Evolutionary conservation across 148 eudicot species (phyloP), one percentile per base, ranked within the genome.

Genomic region (Oxyria digyna): DNA sequence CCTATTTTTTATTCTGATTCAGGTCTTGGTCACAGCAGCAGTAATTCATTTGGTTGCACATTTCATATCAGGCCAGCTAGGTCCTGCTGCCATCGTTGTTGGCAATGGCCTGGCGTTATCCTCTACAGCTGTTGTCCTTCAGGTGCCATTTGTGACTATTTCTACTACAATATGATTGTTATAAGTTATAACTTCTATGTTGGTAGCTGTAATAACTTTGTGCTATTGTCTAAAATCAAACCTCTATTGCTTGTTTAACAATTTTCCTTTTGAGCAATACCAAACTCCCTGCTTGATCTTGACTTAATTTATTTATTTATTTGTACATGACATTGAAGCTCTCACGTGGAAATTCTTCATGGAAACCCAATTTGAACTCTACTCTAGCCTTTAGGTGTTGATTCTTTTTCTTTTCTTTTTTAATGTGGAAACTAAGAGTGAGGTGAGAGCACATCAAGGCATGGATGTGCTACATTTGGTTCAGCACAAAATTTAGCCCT

Each of bases 401-500:
- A 11, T n/a, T n/a, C n/a, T n/a, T n/a, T n/a, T n/a, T n/a, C 12
- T 2, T 7, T 48, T 20, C n/a, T 2, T 6, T 50, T n/a, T 50
- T 54, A 32, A 54, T 26, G 1, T 21, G 29, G 31, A 54, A 54
- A 54, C 62, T 54, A 17, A 54, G 62, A 24, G 62, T 17, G 8
- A 26, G 96, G 99, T 71, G 99, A 94, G 82, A 94, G 97, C 83
- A 94, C 97, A 63, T 94, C 99, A 35, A 90, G 99, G 62, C 99
- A 94, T 79, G 99, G 97, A 63, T 96, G 99, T 74, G 96, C 99
- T 70, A 85, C 97, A 74, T 94, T 94, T 75, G n/a, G n/a, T n/a
- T n/a, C n/a, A n/a, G n/a, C n/a, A n/a, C n/a, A n/a, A n/a, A n/a
- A n/a, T n/a, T n/a, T n/a, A n/a, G n/a, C n/a, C n/a, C n/a, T n/a